phyloP scores from a whole-genome alignment of 169 alveolate genomes.

The Eimeria tenella region DNA sequence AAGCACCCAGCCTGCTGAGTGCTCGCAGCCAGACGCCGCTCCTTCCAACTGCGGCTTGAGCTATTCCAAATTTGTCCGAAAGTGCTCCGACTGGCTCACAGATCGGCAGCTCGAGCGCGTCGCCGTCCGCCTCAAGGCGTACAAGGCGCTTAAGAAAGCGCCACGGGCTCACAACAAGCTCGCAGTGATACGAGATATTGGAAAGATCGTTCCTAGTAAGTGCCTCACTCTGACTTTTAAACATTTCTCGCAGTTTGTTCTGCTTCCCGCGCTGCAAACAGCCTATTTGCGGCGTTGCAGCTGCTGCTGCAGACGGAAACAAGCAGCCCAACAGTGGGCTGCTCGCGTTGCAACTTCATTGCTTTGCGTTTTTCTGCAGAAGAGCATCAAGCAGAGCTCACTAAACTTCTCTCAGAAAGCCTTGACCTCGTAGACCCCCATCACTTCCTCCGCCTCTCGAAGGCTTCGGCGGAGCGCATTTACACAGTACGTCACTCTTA shows the following conservation, averaged over 20 bases:
- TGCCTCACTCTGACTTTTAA: too few species aligned
- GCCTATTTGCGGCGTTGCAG: background rate
- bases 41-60: slow-evolving; percentile 63
- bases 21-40: background rate
- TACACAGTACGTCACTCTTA: slow-evolving; percentile 1
- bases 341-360: background rate
- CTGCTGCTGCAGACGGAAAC: background rate
- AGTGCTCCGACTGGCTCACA: slow-evolving; percentile 59
- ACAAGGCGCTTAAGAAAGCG: slow-evolving; percentile 43
- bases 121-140: slow-evolving; percentile 62
- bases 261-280: background rate
- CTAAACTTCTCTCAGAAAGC: slow-evolving; percentile 31
- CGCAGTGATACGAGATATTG: slow-evolving; percentile 63
- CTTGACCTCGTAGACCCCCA: slow-evolving; percentile 69
- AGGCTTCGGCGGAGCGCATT: slow-evolving; percentile 34
- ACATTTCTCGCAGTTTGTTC: background rate
- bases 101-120: slow-evolving; percentile 64
- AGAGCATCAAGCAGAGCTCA: slow-evolving; percentile 22
- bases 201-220: slow-evolving; percentile 66
- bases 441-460: slow-evolving; percentile 74
- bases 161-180: slow-evolving; percentile 53
- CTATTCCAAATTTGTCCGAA: slow-evolving; percentile 68
- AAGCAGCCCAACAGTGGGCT: background rate
- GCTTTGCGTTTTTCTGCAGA: background rate
- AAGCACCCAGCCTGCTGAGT: background rate